These are phyloP conservation scores for Populus alba DNA, from an alignment of 345 rosid genomes.

Conservation along the genomic window DNA sequence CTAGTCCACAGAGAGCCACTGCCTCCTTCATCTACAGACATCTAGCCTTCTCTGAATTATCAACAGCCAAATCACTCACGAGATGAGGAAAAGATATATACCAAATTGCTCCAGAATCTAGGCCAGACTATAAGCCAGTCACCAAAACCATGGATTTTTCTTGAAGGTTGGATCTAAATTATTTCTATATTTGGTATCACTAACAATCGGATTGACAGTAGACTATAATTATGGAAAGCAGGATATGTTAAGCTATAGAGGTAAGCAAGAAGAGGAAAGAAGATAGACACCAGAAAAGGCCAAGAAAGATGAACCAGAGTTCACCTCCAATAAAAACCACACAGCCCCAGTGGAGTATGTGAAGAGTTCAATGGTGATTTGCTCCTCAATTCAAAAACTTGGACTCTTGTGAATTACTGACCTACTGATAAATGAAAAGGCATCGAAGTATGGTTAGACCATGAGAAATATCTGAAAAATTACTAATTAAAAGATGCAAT, in stretches of 20 bases:
- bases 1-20: constrained; percentile 68
- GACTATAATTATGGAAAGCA: constrained; percentile 22
- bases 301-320: constrained; percentile 37
- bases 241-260: constrained; percentile 23
- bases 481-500: constrained; percentile 37
- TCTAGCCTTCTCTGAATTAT: constrained; percentile 23
- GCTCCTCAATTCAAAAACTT: constrained; percentile 43
- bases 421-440: constrained; percentile 41
- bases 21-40: constrained; percentile 54
- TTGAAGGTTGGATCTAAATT: constrained; percentile 32
- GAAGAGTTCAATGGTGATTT: constrained; percentile 47
- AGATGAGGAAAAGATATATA: constrained; percentile 22
- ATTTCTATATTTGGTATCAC: constrained; percentile 19
- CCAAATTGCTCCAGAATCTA: constrained; percentile 17
- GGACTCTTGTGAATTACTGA: constrained; percentile 52
- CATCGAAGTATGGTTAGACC: constrained; percentile 41
- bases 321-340: constrained; percentile 40
- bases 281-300: constrained; percentile 27
- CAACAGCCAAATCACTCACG: constrained; percentile 15
- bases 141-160: constrained; percentile 17
- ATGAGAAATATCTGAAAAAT: constrained; percentile 51
- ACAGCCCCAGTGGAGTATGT: constrained; percentile 32
- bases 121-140: constrained; percentile 22
- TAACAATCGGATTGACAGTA: constrained; percentile 15
- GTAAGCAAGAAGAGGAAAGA: constrained; percentile 24